Evolutionary conservation across 1,139 yeast species (phyloP).

Genomic region (Geotrichum histeridarum): DNA sequence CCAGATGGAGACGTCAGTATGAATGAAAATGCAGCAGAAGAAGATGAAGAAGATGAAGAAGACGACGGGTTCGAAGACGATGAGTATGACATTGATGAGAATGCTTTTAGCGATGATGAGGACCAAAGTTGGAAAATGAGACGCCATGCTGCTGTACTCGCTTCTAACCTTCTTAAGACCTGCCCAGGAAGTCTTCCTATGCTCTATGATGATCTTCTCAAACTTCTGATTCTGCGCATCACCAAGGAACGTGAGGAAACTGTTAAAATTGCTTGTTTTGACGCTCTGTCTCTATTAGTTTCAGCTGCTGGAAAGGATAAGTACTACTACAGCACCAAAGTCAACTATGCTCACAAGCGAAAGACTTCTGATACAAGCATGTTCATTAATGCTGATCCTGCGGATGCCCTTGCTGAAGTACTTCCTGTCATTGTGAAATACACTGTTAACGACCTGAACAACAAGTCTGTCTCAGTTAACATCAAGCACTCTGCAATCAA

Average conservation of each 20-base stretch:
- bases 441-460: conserved; percentile 21
- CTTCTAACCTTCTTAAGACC: conserved; percentile 40
- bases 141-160: conserved; percentile 48
- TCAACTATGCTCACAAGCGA: conserved; percentile 31
- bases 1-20: conserved; percentile 14
- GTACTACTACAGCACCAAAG: conserved; percentile 26
- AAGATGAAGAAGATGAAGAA: conserved; percentile 25
- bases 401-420: conserved; percentile 19
- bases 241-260: conserved; percentile 39
- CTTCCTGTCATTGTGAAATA: conserved; percentile 26
- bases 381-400: conserved; percentile 31
- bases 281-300: conserved; percentile 30
- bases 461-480: conserved; percentile 20
- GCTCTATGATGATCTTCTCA: conserved; percentile 29
- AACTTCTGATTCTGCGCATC: conserved; percentile 32
- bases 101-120: conserved; percentile 47
- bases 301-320: conserved; percentile 31
- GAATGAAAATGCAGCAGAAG: conserved; percentile 26
- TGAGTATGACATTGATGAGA: conserved; percentile 43
- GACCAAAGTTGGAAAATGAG: conserved; percentile 73
- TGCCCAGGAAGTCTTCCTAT: conserved; percentile 34
- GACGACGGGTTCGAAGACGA: conserved; percentile 34
- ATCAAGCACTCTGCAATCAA: conserved; percentile 23
- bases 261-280: conserved; percentile 38
- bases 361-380: conserved; percentile 37